phyloP scores from a whole-genome alignment of 2,329 filamentous ascomycete genomes.

The Xylariaceae sp. region DNA sequence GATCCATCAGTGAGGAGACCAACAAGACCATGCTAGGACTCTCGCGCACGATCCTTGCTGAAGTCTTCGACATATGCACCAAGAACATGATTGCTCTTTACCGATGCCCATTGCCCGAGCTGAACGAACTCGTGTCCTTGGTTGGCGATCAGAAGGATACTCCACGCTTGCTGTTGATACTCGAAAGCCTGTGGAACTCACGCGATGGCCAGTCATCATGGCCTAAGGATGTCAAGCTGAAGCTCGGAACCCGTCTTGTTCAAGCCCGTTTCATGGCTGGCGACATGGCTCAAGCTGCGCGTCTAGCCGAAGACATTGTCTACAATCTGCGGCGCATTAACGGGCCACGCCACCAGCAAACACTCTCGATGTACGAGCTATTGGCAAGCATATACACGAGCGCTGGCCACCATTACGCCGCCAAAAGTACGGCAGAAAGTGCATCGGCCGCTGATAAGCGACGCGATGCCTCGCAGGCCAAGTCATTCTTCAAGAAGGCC shows the following conservation, averaged over 20 bases:
- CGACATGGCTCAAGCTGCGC: constrained; percentile 7
- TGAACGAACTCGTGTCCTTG: constrained; percentile 15
- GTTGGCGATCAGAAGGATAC: constrained; percentile 14
- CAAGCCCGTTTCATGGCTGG: constrained; percentile 13
- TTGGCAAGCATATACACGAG: constrained; percentile 17
- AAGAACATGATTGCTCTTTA: constrained; percentile 16
- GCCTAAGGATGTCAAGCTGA: constrained; percentile 13
- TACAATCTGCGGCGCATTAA: constrained; percentile 15
- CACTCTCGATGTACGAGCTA: constrained; percentile 14
- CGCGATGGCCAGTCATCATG: constrained; percentile 7
- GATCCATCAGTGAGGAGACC: constrained; percentile 6
- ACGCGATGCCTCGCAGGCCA: constrained; percentile 9
- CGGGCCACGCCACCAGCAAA: constrained; percentile 12
- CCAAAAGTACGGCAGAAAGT: constrained; percentile 4
- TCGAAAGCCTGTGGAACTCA: constrained; percentile 11
- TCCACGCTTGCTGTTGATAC: constrained; percentile 11
- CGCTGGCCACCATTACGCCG: constrained; percentile 8
- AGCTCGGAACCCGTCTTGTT: constrained; percentile 13
- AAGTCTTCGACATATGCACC: constrained; percentile 18
- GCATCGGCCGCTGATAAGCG: constrained; percentile 8
- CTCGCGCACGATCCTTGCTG: constrained; percentile 10
- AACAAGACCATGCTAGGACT: constrained; percentile 14
- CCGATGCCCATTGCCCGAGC: constrained; percentile 13
- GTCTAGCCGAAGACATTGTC: constrained; percentile 15
- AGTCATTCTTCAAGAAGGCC: constrained; percentile 14